Evolutionary conservation across 768 basidiomycete genomes (phyloP), one percentile per base, ranked within the genome.

Genomic region (Porpolomopsis calyptriformis): DNA sequence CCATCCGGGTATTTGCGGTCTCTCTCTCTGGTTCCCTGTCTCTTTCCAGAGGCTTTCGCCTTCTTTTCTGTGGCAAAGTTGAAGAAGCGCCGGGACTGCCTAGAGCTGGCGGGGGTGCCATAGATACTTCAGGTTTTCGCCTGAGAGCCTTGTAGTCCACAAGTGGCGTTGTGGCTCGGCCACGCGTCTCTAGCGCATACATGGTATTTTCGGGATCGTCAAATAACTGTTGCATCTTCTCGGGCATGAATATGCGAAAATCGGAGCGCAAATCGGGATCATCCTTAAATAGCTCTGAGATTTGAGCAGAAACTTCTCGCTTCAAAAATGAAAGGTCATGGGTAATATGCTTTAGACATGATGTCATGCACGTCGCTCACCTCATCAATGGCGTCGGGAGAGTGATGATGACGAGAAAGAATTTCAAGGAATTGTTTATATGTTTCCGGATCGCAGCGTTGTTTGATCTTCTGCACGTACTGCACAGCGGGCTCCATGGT

Each of bases 401-500:
- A 67, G 51, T 75, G 67, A 37, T 82, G 76, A 57, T 80, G 78
- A 35, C 73, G 67, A 6, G 79, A 76, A 2, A 91, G 64, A 44
- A 89, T 82, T 54, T 85, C 83, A 20, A 89, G 63, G 56, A 90
- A 90, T 53, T 79, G 76, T 45, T 77, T 75, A 53, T 89, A 90
- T 4, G 85, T 91, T 12, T 91, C 89, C 0, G 88, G 77, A 51
- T 94, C 87, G 63, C 89, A 96, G 12, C 91, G 80, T 48, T 85
- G 82, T 62, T 96, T 97, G 64, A 98, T 96, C 66, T 91, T 91
- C 65, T 93, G 91, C 25, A 99, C 91, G 54, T 94, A 98, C 55
- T 89, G 80, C 47, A 98, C 82, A 0, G 96, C 96, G 14, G 79
- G 82, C 53, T 81, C 77, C 34, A 85, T 76, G 19, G 77, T 66